Percentiles rank a stretch among this genome's conserved stretches.
These are phyloP conservation scores for Cocos nucifera DNA, from an alignment of 176 grass and related monocot genomes.

Conservation along the genomic window DNA sequence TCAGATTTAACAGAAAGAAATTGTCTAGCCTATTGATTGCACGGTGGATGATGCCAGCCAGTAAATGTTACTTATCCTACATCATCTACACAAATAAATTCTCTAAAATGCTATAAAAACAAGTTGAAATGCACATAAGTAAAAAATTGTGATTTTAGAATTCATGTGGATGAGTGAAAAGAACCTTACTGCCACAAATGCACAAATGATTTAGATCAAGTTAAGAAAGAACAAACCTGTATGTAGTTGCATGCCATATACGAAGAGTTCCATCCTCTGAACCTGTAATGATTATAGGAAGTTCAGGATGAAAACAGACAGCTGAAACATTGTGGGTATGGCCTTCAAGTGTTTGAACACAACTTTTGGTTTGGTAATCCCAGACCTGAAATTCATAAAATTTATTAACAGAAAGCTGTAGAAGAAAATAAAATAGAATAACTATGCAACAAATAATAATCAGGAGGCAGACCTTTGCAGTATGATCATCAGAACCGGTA, in stretches of 20 bases:
- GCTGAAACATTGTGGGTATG: constrained; percentile 98
- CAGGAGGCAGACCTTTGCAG: constrained; percentile 61
- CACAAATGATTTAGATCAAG: no score
- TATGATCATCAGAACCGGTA: constrained; percentile 96
- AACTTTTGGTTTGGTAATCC: constrained; percentile 99
- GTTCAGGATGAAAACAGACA: constrained; percentile 96
- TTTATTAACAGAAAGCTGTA: constrained; percentile 10
- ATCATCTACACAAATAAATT: no score
- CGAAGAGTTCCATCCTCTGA: constrained; percentile 95
- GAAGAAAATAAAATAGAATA: constrained; percentile 18
- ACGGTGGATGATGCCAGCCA: no score
- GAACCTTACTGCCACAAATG: no score
- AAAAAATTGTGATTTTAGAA: not conserved
- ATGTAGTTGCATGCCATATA: constrained; percentile 98
- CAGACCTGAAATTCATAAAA: constrained; percentile 62
- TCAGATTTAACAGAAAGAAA: no score
- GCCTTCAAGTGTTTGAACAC: constrained; percentile 97
- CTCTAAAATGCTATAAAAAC: no score
- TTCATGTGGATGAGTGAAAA: no score
- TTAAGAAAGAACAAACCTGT: constrained; percentile 41
- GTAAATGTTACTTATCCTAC: no score
- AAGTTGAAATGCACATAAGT: not conserved
- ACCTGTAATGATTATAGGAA: constrained; percentile 97
- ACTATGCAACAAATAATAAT: constrained; percentile 1
- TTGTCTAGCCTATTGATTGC: no score